Evolutionary conservation across 169 alveolate genomes (phyloP), one percentile per base, ranked within the genome.

Genomic region (Babesia ovis): DNA sequence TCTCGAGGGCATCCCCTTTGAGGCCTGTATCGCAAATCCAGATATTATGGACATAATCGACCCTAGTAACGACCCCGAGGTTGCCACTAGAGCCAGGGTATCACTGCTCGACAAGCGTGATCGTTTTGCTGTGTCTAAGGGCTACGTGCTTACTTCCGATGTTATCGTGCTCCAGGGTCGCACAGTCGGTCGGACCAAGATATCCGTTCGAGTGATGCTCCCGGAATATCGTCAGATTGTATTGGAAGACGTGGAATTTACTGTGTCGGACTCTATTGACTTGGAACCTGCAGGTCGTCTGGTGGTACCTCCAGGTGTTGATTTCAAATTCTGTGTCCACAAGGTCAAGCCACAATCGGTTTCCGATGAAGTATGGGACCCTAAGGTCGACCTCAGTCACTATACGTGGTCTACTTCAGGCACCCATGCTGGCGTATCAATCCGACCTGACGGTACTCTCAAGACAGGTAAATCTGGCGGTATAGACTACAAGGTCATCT

Each of bases 1-100:
- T 1, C 68, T 81, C 22, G 85, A 81, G 68, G 89, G 89, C 18
- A 61, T 81, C 23, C 85, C 89, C 34, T 81, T 81, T 35, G 73
- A 81, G 31, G 59, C 72, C 1, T 53, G 48, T 27, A 53, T 71
- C 23, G 43, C 39, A 5, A 75, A 73, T 37, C 61, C 76, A 27
- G 29, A 43, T 23, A 58, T 81, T 25, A 68, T 81, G 80, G 69
- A 70, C 2, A 66, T 81, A 31, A 37, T 64, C 41, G 85, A 66
- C 45, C 57, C 42, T n/a, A 56, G 70, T 29, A 59, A 81, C 27
- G 89, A 81, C 25, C 84, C 84, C 23, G 85, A 81, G 4, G 72
- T 71, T 27, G 70, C 82, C 41, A 68, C 89, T 16, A 61, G 64
- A n/a, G 72, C 76, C 1, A 53, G 89, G 14, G 56, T 54, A 2